These are phyloP conservation scores for Elaeagnus macrophylla DNA, from an alignment of 306 rosid genomes.

Conservation along the genomic window DNA sequence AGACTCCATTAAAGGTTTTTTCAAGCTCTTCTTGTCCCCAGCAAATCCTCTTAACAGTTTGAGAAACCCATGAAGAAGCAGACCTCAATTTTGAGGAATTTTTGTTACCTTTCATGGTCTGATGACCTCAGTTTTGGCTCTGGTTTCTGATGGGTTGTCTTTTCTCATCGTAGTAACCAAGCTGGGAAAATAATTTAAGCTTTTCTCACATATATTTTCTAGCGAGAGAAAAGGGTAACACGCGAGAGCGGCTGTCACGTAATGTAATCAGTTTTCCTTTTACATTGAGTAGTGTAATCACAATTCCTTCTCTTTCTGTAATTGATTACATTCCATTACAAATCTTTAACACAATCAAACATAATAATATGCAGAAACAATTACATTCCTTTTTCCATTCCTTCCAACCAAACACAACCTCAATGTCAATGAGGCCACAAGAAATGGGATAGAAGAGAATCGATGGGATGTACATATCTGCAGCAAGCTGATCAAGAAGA, in stretches of 20 bases:
- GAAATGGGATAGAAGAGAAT: conserved; percentile 4
- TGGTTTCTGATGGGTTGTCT: conserved; percentile 62
- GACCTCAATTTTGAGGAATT: conserved; percentile 50
- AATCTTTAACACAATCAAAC: no score
- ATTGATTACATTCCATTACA: no score
- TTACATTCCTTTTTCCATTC: no score
- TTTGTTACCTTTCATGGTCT: conserved; percentile 30
- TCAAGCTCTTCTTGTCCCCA: conserved; percentile 60
- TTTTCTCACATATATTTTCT: no score
- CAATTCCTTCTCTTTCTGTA: no score
- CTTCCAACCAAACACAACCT: no score
- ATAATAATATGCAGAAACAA: no score
- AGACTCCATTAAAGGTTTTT: conserved; percentile 38
- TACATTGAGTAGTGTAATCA: no score
- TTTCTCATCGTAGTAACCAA: conserved; percentile 73
- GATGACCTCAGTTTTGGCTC: conserved; percentile 43
- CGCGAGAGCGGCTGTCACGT: no score
- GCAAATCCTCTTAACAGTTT: conserved; percentile 81
- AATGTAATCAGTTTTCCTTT: no score
- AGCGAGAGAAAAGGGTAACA: no score
- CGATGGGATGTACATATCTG: not conserved
- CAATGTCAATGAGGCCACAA: not conserved
- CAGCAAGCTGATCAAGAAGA: conserved; percentile 13
- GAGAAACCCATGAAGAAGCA: conserved; percentile 83
- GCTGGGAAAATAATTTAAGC: conserved; percentile 1